Base-by-base conservation (phyloP, 2,329 filamentous ascomycete species). In the Helotiales sp. region DNA sequence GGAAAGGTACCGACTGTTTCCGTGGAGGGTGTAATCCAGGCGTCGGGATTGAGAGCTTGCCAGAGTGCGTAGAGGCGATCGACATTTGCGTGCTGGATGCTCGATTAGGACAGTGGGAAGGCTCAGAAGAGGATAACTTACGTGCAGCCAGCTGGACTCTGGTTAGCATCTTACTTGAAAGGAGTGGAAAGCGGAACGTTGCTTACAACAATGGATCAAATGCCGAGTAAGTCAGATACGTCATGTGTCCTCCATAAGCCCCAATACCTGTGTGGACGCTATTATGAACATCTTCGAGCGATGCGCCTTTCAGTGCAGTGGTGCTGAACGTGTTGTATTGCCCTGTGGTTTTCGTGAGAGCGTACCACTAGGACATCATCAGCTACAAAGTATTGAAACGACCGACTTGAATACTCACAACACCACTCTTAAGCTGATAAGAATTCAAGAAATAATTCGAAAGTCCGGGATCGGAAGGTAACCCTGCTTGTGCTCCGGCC, bases 31-130 rank as follows among this genome's bases (percentile, higher is more conserved):
- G 73, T 69, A 29, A 74, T 67, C 53, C 66, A 65, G 2, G 29
- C 25, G 19, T 55, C 42, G 0, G 68, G 67, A 57, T 78, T 67
- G 33, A 81, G 74, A 27, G 73, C 74, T 65, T 80, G 74, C 76
- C 76, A 81, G 55, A 81, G 69, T 1, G 81, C 79, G 59, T 83
- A 81, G 12, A 87, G 75, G 17, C 85, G 79, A 66, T 88, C 84
- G 54, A 88, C 75, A 67, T 88, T 85, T 63, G 31, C 31, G 10
- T 34, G 31, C 31, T 34, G 10, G 31, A 34, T 34, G 12, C 10
- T 34, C 31, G n/a, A 34, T 12, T 34, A 5, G 31, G 12, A 12
- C 22, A 3, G 3, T 5, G 19, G 22, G 27, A 5, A 15, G 8
- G 1, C 7, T 27, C 3, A 5, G 13, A 9, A 9, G 36, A 22